Conservation (phyloP, 306 rosid genomes). For the Fagus sylvatica region DNA sequence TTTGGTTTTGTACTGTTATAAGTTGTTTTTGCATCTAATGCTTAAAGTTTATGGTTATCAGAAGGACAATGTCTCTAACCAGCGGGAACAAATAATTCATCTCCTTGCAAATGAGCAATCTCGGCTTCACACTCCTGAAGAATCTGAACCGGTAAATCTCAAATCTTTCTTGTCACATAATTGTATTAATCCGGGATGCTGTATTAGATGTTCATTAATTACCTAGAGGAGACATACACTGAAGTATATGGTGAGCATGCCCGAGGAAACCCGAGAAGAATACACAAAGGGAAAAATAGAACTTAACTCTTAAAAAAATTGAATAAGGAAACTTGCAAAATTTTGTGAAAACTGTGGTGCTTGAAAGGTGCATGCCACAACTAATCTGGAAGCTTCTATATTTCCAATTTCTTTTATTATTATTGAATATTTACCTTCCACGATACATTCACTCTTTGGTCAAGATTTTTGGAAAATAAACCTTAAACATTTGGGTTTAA, state of each 20-base stretch:
- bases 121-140: slow-evolving; percentile 70
- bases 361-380: no score
- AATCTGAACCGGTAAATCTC: slow-evolving; percentile 68
- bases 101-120: slow-evolving; percentile 93
- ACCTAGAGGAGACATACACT: neutral
- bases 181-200: neutral
- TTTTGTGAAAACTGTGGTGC: no score
- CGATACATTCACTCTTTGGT: no score
- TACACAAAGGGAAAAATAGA: neutral
- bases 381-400: neutral
- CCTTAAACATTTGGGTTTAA: no score
- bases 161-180: neutral
- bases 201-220: neutral
- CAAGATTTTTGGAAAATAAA: no score
- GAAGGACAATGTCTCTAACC: slow-evolving; percentile 92
- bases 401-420: neutral
- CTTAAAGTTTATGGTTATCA: slow-evolving; percentile 37
- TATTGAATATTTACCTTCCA: no score
- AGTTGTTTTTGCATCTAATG: slow-evolving; percentile 16
- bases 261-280: neutral
- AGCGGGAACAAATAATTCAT: slow-evolving; percentile 82
- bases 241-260: neutral
- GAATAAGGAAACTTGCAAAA: neutral
- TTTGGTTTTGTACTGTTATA: neutral
- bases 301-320: neutral